phyloP scores from a whole-genome alignment of 768 basidiomycete genomes.

The Lyophyllum shimeji region DNA sequence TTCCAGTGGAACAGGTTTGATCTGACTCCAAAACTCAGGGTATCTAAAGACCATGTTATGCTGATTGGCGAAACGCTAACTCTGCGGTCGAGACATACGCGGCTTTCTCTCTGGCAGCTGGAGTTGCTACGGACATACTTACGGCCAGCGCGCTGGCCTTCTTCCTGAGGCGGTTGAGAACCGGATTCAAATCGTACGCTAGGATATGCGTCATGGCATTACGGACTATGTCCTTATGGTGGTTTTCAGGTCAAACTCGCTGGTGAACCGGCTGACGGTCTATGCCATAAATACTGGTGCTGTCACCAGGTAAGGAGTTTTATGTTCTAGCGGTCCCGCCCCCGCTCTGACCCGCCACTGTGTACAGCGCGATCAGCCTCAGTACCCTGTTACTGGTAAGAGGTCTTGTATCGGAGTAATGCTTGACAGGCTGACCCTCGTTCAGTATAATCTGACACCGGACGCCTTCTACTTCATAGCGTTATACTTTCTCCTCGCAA shows the following conservation, averaged over 20 bases:
- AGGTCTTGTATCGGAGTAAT: background rate
- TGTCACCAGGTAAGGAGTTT: constrained; percentile 47
- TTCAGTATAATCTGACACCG: constrained; percentile 53
- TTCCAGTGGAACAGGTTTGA: background rate
- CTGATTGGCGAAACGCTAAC: background rate
- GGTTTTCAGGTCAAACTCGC: constrained; percentile 45
- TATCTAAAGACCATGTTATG: background rate
- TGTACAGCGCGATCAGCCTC: constrained; percentile 41
- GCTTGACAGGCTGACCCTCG: background rate
- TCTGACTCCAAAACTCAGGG: background rate
- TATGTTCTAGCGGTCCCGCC: background rate
- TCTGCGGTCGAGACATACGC: constrained; percentile 39
- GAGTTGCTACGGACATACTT: constrained; percentile 48
- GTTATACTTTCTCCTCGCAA: constrained; percentile 59
- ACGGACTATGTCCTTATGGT: background rate
- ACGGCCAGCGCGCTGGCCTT: constrained; percentile 53
- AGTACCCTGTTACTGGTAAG: constrained; percentile 36
- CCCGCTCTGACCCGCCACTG: background rate
- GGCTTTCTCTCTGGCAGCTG: constrained; percentile 45
- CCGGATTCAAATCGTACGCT: constrained; percentile 42
- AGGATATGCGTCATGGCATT: background rate
- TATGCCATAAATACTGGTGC: constrained; percentile 65
- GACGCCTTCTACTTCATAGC: constrained; percentile 55
- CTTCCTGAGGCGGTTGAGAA: constrained; percentile 54
- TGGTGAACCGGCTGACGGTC: constrained; percentile 55